Percentiles rank a stretch among this genome's conserved stretches.
Evolutionary conservation across 2,329 filamentous ascomycete genomes (phyloP).

Genomic region (Periconia sp.): DNA sequence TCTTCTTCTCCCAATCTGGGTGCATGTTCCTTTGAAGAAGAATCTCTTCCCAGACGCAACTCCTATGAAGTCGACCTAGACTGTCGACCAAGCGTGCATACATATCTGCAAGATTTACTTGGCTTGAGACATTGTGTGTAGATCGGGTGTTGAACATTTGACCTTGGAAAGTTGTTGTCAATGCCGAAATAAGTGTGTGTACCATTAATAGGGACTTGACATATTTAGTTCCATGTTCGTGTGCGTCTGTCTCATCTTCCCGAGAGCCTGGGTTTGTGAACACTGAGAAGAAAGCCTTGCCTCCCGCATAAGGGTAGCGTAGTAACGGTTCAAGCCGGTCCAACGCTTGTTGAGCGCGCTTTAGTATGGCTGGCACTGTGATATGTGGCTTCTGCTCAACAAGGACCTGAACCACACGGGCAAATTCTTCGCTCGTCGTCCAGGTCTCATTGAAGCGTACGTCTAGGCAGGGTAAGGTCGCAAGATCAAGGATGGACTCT

Average conservation of each 20-base stretch:
- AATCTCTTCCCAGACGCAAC: conserved; percentile 85
- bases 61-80: conserved; percentile 78
- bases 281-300: conserved; percentile 71
- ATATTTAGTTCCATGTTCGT: conserved; percentile 71
- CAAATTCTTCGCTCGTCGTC: conserved; percentile 71
- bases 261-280: conserved; percentile 54
- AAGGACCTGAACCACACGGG: conserved; percentile 76
- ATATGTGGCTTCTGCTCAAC: conserved; percentile 82
- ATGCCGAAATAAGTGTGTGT: conserved; percentile 76
- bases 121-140: conserved; percentile 68
- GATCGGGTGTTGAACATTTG: conserved; percentile 69
- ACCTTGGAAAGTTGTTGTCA: conserved; percentile 74
- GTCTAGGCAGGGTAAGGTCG: conserved; percentile 79
- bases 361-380: conserved; percentile 80
- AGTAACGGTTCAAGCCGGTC: conserved; percentile 72
- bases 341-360: conserved; percentile 73
- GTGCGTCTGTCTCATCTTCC: conserved; percentile 43
- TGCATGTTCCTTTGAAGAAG: conserved; percentile 76
- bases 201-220: conserved; percentile 79
- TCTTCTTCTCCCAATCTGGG: conserved; percentile 64
- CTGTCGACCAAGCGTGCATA: conserved; percentile 76
- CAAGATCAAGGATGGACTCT: conserved; percentile 83
- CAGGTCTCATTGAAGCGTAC: conserved; percentile 68
- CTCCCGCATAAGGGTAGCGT: conserved; percentile 51
- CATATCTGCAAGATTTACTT: conserved; percentile 83